Evolutionary conservation across 2,329 filamentous ascomycete genomes (phyloP).

Genomic region (Pseudogymnoascus sp.): DNA sequence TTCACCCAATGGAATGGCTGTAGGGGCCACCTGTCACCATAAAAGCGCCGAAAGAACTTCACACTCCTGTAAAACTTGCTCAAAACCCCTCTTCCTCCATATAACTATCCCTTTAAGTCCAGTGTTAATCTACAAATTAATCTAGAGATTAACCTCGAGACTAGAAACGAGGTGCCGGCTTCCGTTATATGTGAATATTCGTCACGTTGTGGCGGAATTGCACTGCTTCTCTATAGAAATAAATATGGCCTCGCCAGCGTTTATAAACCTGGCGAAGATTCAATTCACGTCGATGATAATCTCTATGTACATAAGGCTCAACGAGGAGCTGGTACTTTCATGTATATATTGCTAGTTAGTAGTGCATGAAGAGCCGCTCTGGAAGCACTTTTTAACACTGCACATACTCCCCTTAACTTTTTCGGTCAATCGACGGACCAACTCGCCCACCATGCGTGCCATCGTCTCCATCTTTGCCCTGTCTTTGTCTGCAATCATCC

Average conservation of each 20-base stretch:
- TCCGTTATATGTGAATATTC: not conserved
- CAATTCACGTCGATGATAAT: not conserved
- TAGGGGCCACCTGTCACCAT: not conserved
- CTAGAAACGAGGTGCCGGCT: not conserved
- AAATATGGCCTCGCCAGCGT: not conserved
- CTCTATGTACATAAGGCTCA: not conserved
- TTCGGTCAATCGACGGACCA: not conserved
- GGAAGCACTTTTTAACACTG: not conserved
- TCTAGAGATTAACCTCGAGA: not conserved
- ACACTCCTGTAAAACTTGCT: not conserved
- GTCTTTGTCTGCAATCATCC: not conserved
- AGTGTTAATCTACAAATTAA: not conserved
- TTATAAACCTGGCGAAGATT: not conserved
- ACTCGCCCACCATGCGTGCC: not conserved
- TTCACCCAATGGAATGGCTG: not conserved
- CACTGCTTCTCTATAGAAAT: not conserved
- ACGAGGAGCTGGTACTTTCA: not conserved
- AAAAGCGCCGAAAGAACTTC: not conserved
- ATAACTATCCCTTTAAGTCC: not conserved
- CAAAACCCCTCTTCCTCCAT: not conserved
- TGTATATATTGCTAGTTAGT: not conserved
- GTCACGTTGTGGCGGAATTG: not conserved
- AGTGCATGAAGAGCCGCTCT: not conserved
- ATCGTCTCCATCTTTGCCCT: not conserved
- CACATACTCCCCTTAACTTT: not conserved